Evolutionary conservation across 2,329 filamentous ascomycete genomes (phyloP), one percentile per base, ranked within the genome.

Genomic region (Teratosphaeria viscida): DNA sequence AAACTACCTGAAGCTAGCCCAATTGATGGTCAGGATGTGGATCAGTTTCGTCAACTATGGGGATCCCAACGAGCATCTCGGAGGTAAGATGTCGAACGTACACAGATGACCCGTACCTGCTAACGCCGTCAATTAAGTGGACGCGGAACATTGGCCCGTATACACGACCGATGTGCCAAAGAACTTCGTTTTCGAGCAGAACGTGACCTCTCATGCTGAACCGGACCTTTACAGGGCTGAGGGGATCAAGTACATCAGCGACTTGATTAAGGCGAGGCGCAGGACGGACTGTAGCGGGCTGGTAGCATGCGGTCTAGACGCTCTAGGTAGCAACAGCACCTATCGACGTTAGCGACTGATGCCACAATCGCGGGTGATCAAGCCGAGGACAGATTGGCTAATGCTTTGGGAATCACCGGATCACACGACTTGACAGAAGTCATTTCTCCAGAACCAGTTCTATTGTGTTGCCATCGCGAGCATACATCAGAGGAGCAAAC

Each of bases 151-250:
- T 16, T 82, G 79, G 80, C 76, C 78, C 5, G 61, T 67, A 14
- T 82, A 82, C 67, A 72, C 70, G 0, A 61, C 71, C 1, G 64
- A 68, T 2, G 63, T 71, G 34, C 77, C 77, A 2, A 57, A 75
- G n/a, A 79, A 81, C 64, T 68, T 81, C 16, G 75, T 82, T 0
- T 79, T 82, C 58, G 76, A 81, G 61, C 75, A 74, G 23, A 81
- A 82, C 75, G 58, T 65, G 12, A 63, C 64, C 6, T 65, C 65
- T 12, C 64, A 67, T 55, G 34, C 60, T 2, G 78, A 78, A 64
- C 61, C 68, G 54, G 80, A 83, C 64, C 72, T 72, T 27, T 80
- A 77, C 69, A 72, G 79, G 35, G 67, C 69, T 19, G 69, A 74
- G 55, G 74, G 72, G 8, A 77, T 79, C n/a, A 55, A 67, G 3